Conservation (phyloP, 208 protist genomes). For the Crithidia expoeki region DNA sequence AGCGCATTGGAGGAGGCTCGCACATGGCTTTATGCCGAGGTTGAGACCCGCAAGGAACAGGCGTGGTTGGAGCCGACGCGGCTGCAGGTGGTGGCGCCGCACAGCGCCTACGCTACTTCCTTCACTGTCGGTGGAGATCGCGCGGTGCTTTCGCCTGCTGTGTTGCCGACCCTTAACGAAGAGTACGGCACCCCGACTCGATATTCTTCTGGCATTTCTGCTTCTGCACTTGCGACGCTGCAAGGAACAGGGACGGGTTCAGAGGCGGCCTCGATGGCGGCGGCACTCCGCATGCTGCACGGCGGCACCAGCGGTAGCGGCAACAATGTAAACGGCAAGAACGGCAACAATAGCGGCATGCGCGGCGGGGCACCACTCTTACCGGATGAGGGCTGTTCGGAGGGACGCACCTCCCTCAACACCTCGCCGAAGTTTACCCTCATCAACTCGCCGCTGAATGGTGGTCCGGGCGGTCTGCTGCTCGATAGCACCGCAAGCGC, state of each 20-base stretch:
- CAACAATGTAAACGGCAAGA: not conserved
- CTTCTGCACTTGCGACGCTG: not conserved
- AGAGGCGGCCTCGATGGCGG: constrained; percentile 1
- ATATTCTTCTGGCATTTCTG: constrained; percentile 26
- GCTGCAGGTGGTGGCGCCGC: constrained; percentile 28
- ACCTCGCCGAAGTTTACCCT: constrained; percentile 18
- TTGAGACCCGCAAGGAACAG: constrained; percentile 37
- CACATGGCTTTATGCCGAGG: constrained; percentile 47
- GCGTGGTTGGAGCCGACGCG: constrained; percentile 45
- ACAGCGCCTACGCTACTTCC: constrained; percentile 24
- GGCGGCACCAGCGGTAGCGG: not conserved
- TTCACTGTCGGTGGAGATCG: constrained; percentile 24
- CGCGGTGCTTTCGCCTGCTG: constrained; percentile 23
- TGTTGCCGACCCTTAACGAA: not conserved
- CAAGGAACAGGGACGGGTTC: not conserved
- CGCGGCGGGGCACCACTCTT: constrained; percentile 9
- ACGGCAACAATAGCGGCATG: not conserved
- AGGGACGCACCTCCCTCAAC: constrained; percentile 11
- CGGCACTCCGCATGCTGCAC: constrained; percentile 11
- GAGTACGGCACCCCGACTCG: constrained; percentile 27
- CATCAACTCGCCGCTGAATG: constrained; percentile 5
- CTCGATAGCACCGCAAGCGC: constrained; percentile 5
- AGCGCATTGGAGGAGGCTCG: constrained; percentile 45
- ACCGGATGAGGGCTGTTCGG: constrained; percentile 28
- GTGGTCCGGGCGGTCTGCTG: constrained; percentile 10